Evolutionary conservation across 768 basidiomycete genomes (phyloP).

Genomic region (Udeniomyces megalosporus): DNA sequence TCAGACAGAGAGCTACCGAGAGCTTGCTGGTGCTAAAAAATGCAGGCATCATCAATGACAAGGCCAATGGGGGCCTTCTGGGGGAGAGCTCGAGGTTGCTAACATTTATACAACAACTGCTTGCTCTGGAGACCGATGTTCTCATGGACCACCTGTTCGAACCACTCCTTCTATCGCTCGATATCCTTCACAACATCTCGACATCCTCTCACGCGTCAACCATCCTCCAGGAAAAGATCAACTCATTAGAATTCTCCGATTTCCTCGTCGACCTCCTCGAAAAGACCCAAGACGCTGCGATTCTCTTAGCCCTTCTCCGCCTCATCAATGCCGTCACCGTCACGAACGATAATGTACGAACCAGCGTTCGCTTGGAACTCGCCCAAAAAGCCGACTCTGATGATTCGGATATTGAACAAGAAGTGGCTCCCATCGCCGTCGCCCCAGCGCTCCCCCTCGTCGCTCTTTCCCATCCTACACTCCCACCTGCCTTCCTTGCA

Average conservation of each 20-base stretch:
- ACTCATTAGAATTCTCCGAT: not conserved
- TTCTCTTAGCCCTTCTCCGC: conserved; percentile 1
- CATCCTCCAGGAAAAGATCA: not conserved
- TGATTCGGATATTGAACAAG: too few species aligned
- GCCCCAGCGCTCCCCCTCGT: not conserved
- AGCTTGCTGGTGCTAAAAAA: conserved; percentile 78
- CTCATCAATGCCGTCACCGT: not conserved
- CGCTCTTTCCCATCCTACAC: not conserved
- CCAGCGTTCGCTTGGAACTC: not conserved
- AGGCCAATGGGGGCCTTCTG: conserved; percentile 26
- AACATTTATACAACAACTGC: not conserved
- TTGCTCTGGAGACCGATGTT: not conserved
- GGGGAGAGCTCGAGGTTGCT: conserved; percentile 34
- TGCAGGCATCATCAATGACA: conserved; percentile 30
- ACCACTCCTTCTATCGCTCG: conserved; percentile 5
- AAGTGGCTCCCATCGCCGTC: not conserved
- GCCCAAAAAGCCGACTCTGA: not conserved
- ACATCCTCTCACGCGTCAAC: not conserved
- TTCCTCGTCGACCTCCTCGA: not conserved
- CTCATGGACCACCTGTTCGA: conserved; percentile 9
- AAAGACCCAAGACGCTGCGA: conserved; percentile 4
- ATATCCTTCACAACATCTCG: conserved; percentile 9
- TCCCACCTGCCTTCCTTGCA: not conserved
- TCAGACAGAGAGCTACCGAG: conserved; percentile 60
- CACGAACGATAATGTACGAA: too few species aligned